Evolutionary conservation across 257 asterid genomes (phyloP), one percentile per base, ranked within the genome.

Genomic region (Nicotiana tabacum): DNA sequence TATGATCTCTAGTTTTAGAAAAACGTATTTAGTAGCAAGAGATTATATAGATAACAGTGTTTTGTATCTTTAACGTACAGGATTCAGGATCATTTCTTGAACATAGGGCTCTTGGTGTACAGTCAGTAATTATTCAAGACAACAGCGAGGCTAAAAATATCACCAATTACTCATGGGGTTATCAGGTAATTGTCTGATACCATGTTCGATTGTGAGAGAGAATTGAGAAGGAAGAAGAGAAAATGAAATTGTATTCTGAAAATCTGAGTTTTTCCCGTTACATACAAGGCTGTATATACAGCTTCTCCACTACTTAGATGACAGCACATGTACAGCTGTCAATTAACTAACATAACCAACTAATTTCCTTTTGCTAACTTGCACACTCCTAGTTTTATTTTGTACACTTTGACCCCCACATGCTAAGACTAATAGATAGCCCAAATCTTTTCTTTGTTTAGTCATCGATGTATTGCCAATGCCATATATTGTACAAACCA

Each of bases 11-110:
- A 74, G 43, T 48, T 74, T 74, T 39, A 27, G 21, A 15, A 74
- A 13, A n/a, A 48, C 29, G 62, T 46, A 35, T 37, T 21, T 79
- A 79, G 43, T 58, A 79, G 82, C 61, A 61, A 65, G 61, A 61
- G 74, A 21, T 76, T 15, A 79, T 6, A 79, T 46, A 61, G 29
- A 79, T 60, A 79, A 79, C 0, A 56, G 29, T 17, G 29, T 51
- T 37, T 67, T 48, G 46, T 65, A 53, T 83, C 80, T n/a, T 77
- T 68, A 3, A 62, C 79, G 37, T 82, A 78, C 81, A 94, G 99
- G 93, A 95, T 87, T 92, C 98, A 16, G 99, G 98, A 65, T 88
- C 99, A 69, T 83, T 32, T 87, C 87, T 94, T 89, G 98, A 94
- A 92, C 91, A 78, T 21, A 86, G 90, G 81, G 85, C 87, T 32